Base-by-base conservation (phyloP, 2,329 filamentous ascomycete genomes). In the Epichloe baconii region DNA sequence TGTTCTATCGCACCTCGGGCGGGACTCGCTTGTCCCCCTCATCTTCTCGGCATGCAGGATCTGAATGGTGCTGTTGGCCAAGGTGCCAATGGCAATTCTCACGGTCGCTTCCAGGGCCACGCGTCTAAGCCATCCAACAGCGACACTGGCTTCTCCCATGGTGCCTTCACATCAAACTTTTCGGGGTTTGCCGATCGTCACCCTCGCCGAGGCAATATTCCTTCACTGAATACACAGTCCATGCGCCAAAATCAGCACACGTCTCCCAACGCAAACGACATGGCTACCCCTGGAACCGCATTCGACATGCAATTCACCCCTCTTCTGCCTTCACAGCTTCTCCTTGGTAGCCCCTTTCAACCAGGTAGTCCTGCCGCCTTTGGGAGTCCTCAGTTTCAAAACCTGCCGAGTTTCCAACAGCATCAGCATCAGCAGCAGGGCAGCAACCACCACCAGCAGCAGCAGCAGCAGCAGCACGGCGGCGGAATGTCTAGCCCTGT, bases 291-390 rank as follows among this genome's bases (percentile, higher is more conserved):
- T 15, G 89, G 86, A 43, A 91, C 88, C 49, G 88, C 80, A 43
- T 95, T 89, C 64, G 93, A 97, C 64, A 96, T 97, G 91, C 93
- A 97, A 71, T 97, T 96, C 70, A 96, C 93, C 11, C 91, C 93
- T 57, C 78, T 98, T 58, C 80, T 98, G 38, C 93, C 93, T 37
- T 97, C 91, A 36, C 88, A 96, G 70, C 76, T 98, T 60, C 81
- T 98, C 26, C 84, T 97, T 48, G 93, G 93, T 46, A 96, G 89
- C 68, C 93, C 93, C 17, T 97, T 97, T 71, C 93, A 97, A 71
- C 89, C 93, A 14, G 93, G 90, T 42, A 95, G 88, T 5, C 91
- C 91, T 4, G 87, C 85, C 36, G 84, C 87, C 38, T 97, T 96
- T 69, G 82, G 84, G 55, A 95, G 86, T 58, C 86, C 90, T 40